Evolutionary conservation across 1,284 basidiomycete species (phyloP).

Genomic region (Pascua guehoae): DNA sequence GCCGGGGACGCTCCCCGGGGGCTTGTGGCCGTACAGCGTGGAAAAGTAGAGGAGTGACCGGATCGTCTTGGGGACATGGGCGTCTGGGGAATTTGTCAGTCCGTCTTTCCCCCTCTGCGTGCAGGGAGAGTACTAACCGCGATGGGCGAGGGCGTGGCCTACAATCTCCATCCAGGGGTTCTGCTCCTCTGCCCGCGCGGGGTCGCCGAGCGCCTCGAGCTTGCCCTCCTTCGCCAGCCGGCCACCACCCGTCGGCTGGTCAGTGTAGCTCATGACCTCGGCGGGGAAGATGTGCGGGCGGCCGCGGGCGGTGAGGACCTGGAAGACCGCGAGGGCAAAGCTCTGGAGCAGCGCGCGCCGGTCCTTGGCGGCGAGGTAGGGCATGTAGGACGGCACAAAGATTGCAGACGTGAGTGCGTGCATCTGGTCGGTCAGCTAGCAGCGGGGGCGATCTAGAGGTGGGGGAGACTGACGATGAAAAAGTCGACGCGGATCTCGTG

Average conservation of each 20-base stretch:
- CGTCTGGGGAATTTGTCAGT: slow-evolving; percentile 46
- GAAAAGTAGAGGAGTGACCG: slow-evolving; percentile 58
- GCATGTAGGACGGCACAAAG: slow-evolving; percentile 58
- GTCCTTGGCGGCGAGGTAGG: slow-evolving; percentile 26
- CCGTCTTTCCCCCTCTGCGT: no score
- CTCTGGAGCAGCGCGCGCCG: slow-evolving; percentile 56
- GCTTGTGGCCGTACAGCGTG: slow-evolving; percentile 54
- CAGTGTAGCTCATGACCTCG: slow-evolving; percentile 58
- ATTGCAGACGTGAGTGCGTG: slow-evolving; percentile 62
- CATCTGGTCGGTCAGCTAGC: slow-evolving; percentile 49
- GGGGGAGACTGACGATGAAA: slow-evolving; percentile 53
- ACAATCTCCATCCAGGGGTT: slow-evolving; percentile 63
- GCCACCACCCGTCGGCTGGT: slow-evolving; percentile 50
- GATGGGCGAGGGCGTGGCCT: slow-evolving; percentile 50
- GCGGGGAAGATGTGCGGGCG: slow-evolving; percentile 57
- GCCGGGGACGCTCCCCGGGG: slow-evolving; percentile 53
- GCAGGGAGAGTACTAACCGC: no score
- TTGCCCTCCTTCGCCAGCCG: slow-evolving; percentile 4
- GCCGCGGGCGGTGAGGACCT: slow-evolving; percentile 56
- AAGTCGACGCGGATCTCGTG: slow-evolving; percentile 61
- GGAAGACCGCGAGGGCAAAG: slow-evolving; percentile 53
- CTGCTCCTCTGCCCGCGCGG: slow-evolving; percentile 34
- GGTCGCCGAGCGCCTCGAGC: slow-evolving; percentile 20
- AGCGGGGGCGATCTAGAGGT: no score
- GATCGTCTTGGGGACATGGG: slow-evolving; percentile 62